phyloP scores from a whole-genome alignment of 805 yeast species.

The Saccharomycopsis guyanensis region DNA sequence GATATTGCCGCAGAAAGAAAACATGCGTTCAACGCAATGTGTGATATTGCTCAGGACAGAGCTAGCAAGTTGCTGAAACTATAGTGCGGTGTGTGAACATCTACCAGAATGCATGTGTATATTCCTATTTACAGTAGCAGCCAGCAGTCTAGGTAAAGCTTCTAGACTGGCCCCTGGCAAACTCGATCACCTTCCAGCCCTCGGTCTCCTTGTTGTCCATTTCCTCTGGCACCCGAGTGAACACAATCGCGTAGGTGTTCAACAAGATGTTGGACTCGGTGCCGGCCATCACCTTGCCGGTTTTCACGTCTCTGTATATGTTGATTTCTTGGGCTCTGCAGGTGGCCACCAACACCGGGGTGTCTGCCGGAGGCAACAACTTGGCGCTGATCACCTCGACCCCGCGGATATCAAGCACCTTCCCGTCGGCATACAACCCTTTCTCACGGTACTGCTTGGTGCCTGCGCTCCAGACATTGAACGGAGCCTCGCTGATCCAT shows the following conservation, averaged over 20 bases:
- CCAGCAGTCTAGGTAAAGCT: conserved; percentile 46
- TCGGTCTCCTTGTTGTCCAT: conserved; percentile 85
- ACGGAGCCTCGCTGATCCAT: conserved; percentile 98
- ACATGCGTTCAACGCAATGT: conserved; percentile 81
- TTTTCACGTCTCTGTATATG: conserved; percentile 77
- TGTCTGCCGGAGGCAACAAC: conserved; percentile 80
- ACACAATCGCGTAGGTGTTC: conserved; percentile 93
- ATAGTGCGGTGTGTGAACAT: background rate
- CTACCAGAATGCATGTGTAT: background rate
- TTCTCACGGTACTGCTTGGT: conserved; percentile 89
- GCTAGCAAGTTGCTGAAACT: conserved; percentile 38
- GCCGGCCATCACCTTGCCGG: conserved; percentile 95
- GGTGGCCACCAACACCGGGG: conserved; percentile 87
- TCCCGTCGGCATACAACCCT: conserved; percentile 85
- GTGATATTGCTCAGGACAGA: conserved; percentile 82
- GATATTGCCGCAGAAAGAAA: conserved; percentile 47
- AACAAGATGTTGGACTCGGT: conserved; percentile 86
- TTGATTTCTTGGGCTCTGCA: conserved; percentile 97
- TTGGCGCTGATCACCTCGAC: conserved; percentile 87
- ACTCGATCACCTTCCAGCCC: conserved; percentile 95
- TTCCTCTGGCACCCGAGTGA: conserved; percentile 88
- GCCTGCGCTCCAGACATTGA: conserved; percentile 86
- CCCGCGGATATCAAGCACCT: conserved; percentile 88
- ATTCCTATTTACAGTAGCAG: background rate
- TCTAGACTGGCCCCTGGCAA: conserved; percentile 89